Conservation (phyloP, 495 filamentous ascomycete genomes). For the Penicillium crystallinum region DNA sequence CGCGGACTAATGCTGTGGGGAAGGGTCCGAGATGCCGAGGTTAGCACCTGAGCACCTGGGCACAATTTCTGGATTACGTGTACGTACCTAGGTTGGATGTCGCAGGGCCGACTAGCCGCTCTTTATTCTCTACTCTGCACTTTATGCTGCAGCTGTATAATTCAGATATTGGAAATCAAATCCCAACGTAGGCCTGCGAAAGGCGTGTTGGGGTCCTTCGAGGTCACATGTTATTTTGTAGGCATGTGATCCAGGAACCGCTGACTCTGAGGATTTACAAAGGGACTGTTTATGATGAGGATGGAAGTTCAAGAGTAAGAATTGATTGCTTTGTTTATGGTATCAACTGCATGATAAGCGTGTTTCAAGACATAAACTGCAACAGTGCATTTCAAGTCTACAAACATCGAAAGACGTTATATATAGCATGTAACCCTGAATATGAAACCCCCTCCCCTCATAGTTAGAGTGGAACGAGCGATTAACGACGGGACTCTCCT, state of each 20-base stretch:
- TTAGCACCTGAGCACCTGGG: constrained; percentile 17
- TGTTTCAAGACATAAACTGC: too few relatives aligned
- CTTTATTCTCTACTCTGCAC: too few relatives aligned
- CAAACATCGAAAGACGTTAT: not conserved
- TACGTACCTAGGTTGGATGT: too few relatives aligned
- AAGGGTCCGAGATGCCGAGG: constrained; percentile 32
- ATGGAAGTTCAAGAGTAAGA: too few relatives aligned
- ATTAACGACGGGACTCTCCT: constrained; percentile 53
- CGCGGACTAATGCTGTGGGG: constrained; percentile 32
- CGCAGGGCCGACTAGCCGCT: not conserved
- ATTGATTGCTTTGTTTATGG: too few relatives aligned
- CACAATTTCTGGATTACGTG: constrained; percentile 9
- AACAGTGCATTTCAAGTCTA: not conserved
- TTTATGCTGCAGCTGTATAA: not conserved
- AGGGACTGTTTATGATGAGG: too few relatives aligned
- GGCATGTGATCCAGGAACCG: constrained; percentile 9
- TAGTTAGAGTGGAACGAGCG: constrained; percentile 48
- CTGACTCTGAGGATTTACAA: not conserved
- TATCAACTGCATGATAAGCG: too few relatives aligned
- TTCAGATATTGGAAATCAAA: not conserved
- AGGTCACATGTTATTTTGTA: not conserved
- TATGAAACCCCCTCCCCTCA: constrained; percentile 50
- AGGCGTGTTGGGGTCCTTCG: not conserved
- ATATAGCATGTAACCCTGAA: constrained; percentile 43
- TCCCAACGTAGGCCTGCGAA: not conserved